These are phyloP conservation scores for Ascochyta koolunga DNA, from an alignment of 2,329 filamentous ascomycete species.

Conservation along the genomic window DNA sequence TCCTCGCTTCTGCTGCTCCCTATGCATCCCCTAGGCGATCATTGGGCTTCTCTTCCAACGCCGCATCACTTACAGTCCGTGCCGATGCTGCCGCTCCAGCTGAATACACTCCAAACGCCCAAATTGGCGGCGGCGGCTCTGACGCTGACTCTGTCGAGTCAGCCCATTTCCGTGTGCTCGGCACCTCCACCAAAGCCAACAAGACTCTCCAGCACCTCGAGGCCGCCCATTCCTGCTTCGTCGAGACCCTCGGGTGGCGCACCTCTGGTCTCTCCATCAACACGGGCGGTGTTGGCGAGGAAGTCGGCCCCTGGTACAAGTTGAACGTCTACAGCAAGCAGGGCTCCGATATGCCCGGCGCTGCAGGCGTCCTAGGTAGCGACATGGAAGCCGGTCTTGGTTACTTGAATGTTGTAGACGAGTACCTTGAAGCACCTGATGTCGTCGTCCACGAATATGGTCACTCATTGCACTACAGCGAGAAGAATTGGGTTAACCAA, in stretches of 20 bases:
- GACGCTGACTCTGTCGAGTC: slow-evolving; percentile 17
- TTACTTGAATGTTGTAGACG: slow-evolving; percentile 53
- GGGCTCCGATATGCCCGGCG: slow-evolving; percentile 42
- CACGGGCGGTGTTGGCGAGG: slow-evolving; percentile 21
- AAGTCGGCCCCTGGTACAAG: slow-evolving; percentile 53
- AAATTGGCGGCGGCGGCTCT: slow-evolving; percentile 19
- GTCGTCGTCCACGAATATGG: slow-evolving; percentile 59
- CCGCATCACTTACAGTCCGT: background rate
- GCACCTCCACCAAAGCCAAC: slow-evolving; percentile 34
- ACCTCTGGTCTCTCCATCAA: slow-evolving; percentile 31
- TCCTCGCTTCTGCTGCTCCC: slow-evolving; percentile 4
- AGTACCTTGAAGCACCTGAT: slow-evolving; percentile 47
- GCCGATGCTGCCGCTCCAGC: slow-evolving; percentile 14
- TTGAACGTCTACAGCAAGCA: slow-evolving; percentile 51
- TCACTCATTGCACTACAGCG: slow-evolving; percentile 55
- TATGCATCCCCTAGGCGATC: background rate
- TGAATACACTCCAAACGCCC: slow-evolving; percentile 20
- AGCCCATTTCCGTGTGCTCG: slow-evolving; percentile 51
- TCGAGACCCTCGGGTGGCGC: slow-evolving; percentile 26
- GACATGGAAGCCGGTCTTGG: slow-evolving; percentile 50
- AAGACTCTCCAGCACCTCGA: slow-evolving; percentile 52
- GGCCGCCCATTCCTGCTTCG: slow-evolving; percentile 47
- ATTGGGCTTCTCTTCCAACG: background rate
- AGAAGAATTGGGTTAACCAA: slow-evolving; percentile 48
- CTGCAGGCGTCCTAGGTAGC: slow-evolving; percentile 53